Evolutionary conservation across 129 eudicot genomes (phyloP), one percentile per base, ranked within the genome.

Genomic region (Rutidosis leptorrhynchoides): DNA sequence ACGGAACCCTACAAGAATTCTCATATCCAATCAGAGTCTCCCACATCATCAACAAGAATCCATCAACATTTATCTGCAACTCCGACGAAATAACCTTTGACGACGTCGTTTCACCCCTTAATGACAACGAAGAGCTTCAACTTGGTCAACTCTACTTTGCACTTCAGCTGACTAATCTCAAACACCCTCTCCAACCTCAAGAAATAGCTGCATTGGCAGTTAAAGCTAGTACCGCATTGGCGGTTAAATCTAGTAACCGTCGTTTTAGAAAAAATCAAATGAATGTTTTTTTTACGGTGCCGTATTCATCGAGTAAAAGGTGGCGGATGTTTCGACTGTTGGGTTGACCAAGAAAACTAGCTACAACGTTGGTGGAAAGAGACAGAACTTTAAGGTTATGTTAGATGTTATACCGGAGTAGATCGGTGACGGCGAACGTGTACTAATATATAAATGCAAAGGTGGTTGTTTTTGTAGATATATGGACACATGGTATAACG

Each of bases 201-300:
- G 95, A 93, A 43, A 93, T 93, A 96, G 98, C 98, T 16, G 95
- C 98, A 70, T 72, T 93, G n/a, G n/a, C n/a, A n/a, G n/a, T n/a
- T n/a, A n/a, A n/a, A n/a, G n/a, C n/a, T n/a, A n/a, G n/a, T n/a
- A n/a, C n/a, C n/a, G n/a, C n/a, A n/a, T n/a, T n/a, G 77, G 98
- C 98, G 1, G 95, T 93, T 1, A 93, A 82, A 52, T 96, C 98
- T 12, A 86, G 88, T 40, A 77, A 84, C 14, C 68, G 85, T 27
- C 74, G 80, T 21, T n/a, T n/a, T n/a, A n/a, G n/a, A n/a, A 71
- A 74, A 25, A 24, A 28, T 3, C 43, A 17, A 5, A 53, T 52
- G 17, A 65, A 65, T 21, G 7, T 64, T 0, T 61, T 60, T 6
- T 59, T 82, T 15, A 27, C 79, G 8, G 19, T 26, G 54, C 1